Conservation (phyloP, 164 flowering plant genomes). For the Akebia trifoliata region DNA sequence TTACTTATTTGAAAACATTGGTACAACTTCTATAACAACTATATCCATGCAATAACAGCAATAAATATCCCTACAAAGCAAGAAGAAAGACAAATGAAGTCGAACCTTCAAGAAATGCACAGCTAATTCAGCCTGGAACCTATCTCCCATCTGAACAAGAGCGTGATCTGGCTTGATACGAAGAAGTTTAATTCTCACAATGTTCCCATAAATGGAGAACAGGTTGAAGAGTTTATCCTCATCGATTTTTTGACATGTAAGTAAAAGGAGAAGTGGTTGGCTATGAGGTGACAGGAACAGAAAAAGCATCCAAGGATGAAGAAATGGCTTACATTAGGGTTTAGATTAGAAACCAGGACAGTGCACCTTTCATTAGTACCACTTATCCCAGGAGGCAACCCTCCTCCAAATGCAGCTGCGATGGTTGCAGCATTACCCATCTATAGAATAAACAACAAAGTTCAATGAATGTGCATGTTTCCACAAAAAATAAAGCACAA, state of each 20-base stretch:
- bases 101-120: conserved; percentile 65
- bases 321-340: conserved; percentile 62
- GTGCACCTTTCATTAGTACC: conserved; percentile 95
- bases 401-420: conserved; percentile 89
- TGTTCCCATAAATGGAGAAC: conserved; percentile 90
- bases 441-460: too few species aligned
- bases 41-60: too few species aligned
- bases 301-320: background rate
- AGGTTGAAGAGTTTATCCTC: conserved; percentile 93
- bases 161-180: conserved; percentile 96
- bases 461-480: too few species aligned
- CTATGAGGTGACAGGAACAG: background rate
- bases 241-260: conserved; percentile 56
- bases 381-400: conserved; percentile 83
- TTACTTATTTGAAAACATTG: too few species aligned
- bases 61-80: background rate
- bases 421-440: conserved; percentile 78
- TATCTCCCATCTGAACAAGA: conserved; percentile 88
- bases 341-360: conserved; percentile 68
- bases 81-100: too few species aligned
- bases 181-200: conserved; percentile 80
- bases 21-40: too few species aligned
- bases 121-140: conserved; percentile 93
- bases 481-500: too few species aligned
- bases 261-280: too few species aligned